These are phyloP conservation scores for Pyropia haitanensis DNA, from an alignment of 23 red algal genomes.

Conservation along the genomic window DNA sequence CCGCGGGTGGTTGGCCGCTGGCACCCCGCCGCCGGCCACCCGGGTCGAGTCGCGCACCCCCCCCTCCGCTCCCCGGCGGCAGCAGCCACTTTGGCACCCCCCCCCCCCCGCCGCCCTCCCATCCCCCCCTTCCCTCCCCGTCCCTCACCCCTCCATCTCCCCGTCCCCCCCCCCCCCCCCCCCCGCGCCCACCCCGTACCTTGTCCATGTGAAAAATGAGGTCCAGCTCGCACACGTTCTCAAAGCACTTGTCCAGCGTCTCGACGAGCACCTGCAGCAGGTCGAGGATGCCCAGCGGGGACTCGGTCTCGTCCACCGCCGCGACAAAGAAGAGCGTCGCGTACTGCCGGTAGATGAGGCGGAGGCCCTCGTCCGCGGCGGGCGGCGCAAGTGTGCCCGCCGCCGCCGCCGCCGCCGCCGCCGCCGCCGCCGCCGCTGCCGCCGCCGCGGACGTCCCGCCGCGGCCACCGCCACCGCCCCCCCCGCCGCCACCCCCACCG, in stretches of 20 bases:
- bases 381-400: background rate
- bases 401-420: background rate
- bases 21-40: too few species aligned
- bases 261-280: constrained; percentile 98
- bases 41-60: too few species aligned
- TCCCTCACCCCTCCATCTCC: too few species aligned
- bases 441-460: background rate
- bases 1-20: too few species aligned
- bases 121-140: too few species aligned
- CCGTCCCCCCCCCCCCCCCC: too few species aligned
- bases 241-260: constrained; percentile 91
- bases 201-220: constrained; percentile 92
- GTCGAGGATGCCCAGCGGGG: constrained; percentile 89
- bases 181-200: background rate
- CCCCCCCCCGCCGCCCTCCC: too few species aligned
- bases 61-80: too few species aligned
- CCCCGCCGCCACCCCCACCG: background rate
- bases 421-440: background rate
- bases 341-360: constrained; percentile 80
- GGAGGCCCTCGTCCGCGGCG: constrained; percentile 45
- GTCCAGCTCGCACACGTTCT: constrained; percentile 96
- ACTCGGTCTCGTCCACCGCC: constrained; percentile 70
- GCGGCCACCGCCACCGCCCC: background rate
- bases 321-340: constrained; percentile 95
- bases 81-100: too few species aligned